These are phyloP conservation scores for Cenchrus fungigraminus DNA, from an alignment of 176 grass and related monocot genomes.

Conservation along the genomic window DNA sequence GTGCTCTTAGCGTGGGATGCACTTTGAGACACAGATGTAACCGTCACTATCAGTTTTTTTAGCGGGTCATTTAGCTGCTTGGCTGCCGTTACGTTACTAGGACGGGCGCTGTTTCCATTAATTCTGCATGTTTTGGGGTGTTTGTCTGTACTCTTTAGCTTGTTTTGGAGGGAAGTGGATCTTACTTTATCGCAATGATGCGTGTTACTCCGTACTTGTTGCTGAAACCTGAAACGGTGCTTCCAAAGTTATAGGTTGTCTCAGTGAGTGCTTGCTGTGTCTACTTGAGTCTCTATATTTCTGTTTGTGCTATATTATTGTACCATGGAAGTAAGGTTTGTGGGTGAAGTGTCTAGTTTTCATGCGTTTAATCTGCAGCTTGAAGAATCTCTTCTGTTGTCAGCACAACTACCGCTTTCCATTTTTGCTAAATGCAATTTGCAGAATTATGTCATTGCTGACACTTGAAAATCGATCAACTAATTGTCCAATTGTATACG, in stretches of 20 bases:
- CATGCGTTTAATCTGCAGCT: not conserved
- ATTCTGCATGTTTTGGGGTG: constrained; percentile 50
- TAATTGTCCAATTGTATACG: not conserved
- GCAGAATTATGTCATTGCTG: not conserved
- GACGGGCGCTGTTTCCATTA: not conserved
- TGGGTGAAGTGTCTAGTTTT: not conserved
- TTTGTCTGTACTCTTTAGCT: constrained; percentile 28
- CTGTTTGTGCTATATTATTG: not conserved
- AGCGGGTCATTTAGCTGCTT: constrained; percentile 13
- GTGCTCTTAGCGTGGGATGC: constrained; percentile 23
- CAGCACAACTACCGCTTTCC: not conserved
- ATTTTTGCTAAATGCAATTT: constrained; percentile 9
- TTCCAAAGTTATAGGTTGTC: constrained; percentile 28
- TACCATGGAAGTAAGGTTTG: constrained; percentile 10
- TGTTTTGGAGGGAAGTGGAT: constrained; percentile 8
- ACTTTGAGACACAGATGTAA: constrained; percentile 20
- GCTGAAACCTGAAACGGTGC: not conserved
- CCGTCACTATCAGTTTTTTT: constrained; percentile 22
- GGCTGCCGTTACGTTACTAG: not conserved
- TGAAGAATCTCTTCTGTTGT: not conserved
- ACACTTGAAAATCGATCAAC: not conserved
- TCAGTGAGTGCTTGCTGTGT: not conserved
- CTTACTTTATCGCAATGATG: constrained; percentile 32
- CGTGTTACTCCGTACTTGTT: not conserved
- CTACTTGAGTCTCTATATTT: constrained; percentile 7